Conservation (phyloP, 2,329 filamentous ascomycete species). For the Curvularia verruculosa region DNA sequence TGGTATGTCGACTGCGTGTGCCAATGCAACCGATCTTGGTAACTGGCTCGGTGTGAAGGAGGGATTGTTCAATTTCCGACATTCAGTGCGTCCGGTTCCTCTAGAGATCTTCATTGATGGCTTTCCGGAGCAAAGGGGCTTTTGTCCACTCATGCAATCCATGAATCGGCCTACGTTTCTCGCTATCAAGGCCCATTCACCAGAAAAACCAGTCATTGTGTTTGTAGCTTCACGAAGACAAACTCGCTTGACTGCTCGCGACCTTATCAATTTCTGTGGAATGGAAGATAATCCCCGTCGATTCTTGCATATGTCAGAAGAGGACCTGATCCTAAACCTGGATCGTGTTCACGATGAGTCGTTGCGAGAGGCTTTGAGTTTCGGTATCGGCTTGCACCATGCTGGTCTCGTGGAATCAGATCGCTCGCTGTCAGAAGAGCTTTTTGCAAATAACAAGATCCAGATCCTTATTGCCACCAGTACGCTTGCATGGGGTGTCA, state of each 20-base stretch:
- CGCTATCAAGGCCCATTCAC: slow-evolving; percentile 94
- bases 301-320: slow-evolving; percentile 93
- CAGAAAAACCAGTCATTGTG: slow-evolving; percentile 95
- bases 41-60: slow-evolving; percentile 98
- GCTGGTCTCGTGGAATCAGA: slow-evolving; percentile 96
- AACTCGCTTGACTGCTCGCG: slow-evolving; percentile 91
- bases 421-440: slow-evolving; percentile 86
- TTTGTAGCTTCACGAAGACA: slow-evolving; percentile 96
- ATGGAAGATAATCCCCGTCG: slow-evolving; percentile 97
- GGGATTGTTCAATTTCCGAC: slow-evolving; percentile 93
- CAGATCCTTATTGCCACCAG: slow-evolving; percentile 95
- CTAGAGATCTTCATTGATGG: slow-evolving; percentile 97
- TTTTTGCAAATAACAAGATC: slow-evolving; percentile 97
- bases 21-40: slow-evolving; percentile 89
- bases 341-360: slow-evolving; percentile 90
- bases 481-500: slow-evolving; percentile 97
- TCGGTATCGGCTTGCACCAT: slow-evolving; percentile 96
- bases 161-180: slow-evolving; percentile 98
- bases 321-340: slow-evolving; percentile 89
- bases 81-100: slow-evolving; percentile 94
- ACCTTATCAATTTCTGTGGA: slow-evolving; percentile 95
- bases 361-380: slow-evolving; percentile 89
- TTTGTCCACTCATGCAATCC: slow-evolving; percentile 97
- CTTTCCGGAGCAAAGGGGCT: slow-evolving; percentile 91
- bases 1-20: slow-evolving; percentile 99